Evolutionary conservation across 257 asterid species (phyloP).

Genomic region (Apocynum venetum): DNA sequence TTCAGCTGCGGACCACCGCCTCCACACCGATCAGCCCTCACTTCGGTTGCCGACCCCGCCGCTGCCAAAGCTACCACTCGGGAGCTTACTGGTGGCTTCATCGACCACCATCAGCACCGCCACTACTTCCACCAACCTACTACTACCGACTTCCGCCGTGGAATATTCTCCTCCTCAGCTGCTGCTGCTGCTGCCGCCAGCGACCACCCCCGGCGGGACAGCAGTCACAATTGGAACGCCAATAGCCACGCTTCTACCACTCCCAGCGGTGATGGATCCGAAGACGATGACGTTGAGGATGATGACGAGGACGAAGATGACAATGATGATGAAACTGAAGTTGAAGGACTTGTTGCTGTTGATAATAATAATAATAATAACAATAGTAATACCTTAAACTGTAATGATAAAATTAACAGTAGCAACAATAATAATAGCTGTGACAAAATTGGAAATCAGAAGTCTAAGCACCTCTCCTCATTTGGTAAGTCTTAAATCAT

Average conservation of each 20-base stretch:
- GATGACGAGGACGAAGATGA: constrained; percentile 40
- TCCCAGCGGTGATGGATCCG: constrained; percentile 50
- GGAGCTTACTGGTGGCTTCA: constrained; percentile 62
- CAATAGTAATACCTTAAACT: background rate
- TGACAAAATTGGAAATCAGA: constrained; percentile 34
- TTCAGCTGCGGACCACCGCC: constrained; percentile 44
- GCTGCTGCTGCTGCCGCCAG: constrained; percentile 7
- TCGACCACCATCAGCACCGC: constrained; percentile 48
- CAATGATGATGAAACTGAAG: constrained; percentile 42
- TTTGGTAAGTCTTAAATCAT: constrained; percentile 37
- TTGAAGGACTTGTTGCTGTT: constrained; percentile 35
- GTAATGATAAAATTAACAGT: constrained; percentile 13
- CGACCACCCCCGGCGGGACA: constrained; percentile 8
- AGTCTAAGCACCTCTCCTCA: constrained; percentile 38
- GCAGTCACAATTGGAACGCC: constrained; percentile 44
- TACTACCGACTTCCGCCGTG: constrained; percentile 43
- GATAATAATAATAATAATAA: constrained; percentile 24
- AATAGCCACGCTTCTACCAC: constrained; percentile 40
- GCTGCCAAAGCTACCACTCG: constrained; percentile 49
- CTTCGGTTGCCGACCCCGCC: constrained; percentile 35
- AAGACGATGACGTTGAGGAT: constrained; percentile 45
- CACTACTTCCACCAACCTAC: constrained; percentile 30
- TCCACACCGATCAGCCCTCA: constrained; percentile 36
- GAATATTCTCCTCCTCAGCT: constrained; percentile 15
- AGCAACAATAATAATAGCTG: constrained; percentile 16